A percentile compares a stretch with the other conserved stretches of the same genome.
phyloP scores from a whole-genome alignment of 805 yeast species.

The Barnettozyma wickerhamii region DNA sequence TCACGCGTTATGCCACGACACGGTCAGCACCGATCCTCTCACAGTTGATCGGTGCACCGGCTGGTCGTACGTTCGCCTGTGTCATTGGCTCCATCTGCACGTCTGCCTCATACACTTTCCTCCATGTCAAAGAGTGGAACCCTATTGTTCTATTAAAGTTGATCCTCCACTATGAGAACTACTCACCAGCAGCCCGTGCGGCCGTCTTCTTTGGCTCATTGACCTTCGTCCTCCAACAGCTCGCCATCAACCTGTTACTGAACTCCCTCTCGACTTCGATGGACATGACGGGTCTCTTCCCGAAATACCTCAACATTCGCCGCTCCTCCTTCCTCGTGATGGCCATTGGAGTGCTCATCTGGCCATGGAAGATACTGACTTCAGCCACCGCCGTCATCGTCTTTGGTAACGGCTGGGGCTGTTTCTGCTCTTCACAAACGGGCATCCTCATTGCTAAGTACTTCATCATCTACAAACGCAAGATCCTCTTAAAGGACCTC shows the following conservation, averaged over 20 bases:
- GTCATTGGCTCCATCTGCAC: conserved; percentile 29
- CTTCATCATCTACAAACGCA: conserved; percentile 18
- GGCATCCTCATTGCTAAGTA: conserved; percentile 17
- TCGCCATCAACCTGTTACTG: conserved; percentile 28
- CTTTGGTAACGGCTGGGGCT: conserved; percentile 24
- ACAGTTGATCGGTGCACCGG: conserved; percentile 25
- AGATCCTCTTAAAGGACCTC: conserved; percentile 17
- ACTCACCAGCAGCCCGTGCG: conserved; percentile 26
- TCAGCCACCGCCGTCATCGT: conserved; percentile 19
- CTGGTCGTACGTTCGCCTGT: conserved; percentile 28
- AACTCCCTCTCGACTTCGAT: conserved; percentile 25
- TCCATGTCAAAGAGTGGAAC: conserved; percentile 28
- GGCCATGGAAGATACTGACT: conserved; percentile 37
- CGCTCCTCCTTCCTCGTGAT: conserved; percentile 27
- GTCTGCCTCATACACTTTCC: conserved; percentile 25
- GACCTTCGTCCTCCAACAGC: conserved; percentile 27
- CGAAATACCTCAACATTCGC: conserved; percentile 31
- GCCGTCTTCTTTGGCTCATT: conserved; percentile 29
- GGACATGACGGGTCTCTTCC: conserved; percentile 33
- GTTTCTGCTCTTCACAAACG: conserved; percentile 20
- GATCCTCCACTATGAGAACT: conserved; percentile 18
- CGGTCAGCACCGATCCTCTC: conserved; percentile 23
- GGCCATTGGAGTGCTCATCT: conserved; percentile 33
- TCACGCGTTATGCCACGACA: conserved; percentile 28
- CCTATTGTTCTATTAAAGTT: conserved; percentile 24